A percentile compares a stretch with the other conserved stretches of the same genome.
Conservation (phyloP, 441 rosid genomes). For the Erodium trifolium region DNA sequence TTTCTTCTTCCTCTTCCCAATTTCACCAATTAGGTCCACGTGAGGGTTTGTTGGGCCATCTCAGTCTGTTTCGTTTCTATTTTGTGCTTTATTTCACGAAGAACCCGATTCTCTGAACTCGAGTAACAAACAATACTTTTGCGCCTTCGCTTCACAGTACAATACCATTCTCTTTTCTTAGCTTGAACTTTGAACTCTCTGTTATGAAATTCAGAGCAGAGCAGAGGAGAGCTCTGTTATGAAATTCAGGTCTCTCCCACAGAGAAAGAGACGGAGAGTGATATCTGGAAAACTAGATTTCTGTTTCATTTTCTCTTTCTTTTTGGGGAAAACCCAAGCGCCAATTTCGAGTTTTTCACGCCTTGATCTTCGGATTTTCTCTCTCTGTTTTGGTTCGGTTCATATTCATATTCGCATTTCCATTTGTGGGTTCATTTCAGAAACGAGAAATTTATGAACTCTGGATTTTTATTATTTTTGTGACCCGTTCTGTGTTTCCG, state of each 20-base stretch:
- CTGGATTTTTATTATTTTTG: neutral
- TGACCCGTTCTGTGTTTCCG: constrained; percentile 1
- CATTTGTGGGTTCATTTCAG: constrained; percentile 3
- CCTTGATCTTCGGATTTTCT: constrained; percentile 17
- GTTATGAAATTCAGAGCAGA: constrained; percentile 4
- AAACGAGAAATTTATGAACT: constrained; percentile 11
- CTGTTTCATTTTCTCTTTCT: constrained; percentile 20
- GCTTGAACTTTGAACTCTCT: constrained; percentile 6
- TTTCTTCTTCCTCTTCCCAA: neutral
- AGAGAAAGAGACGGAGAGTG: constrained; percentile 24
- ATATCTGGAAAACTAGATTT: constrained; percentile 17
- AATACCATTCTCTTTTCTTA: constrained; percentile 6
- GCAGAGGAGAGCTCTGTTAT: constrained; percentile 4
- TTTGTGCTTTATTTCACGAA: constrained; percentile 22
- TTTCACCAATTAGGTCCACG: neutral
- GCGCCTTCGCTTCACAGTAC: constrained; percentile 11
- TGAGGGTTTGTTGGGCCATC: neutral
- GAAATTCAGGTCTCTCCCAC: neutral
- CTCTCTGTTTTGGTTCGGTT: neutral
- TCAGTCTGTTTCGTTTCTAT: neutral
- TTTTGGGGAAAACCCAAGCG: constrained; percentile 19
- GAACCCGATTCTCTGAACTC: constrained; percentile 43
- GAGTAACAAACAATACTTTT: constrained; percentile 23
- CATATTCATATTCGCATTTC: neutral
- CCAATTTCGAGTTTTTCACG: constrained; percentile 20